Percentiles rank a stretch among this genome's conserved stretches.
These are phyloP conservation scores for Leonotis leonurus DNA, from an alignment of 257 asterid species.

Conservation along the genomic window DNA sequence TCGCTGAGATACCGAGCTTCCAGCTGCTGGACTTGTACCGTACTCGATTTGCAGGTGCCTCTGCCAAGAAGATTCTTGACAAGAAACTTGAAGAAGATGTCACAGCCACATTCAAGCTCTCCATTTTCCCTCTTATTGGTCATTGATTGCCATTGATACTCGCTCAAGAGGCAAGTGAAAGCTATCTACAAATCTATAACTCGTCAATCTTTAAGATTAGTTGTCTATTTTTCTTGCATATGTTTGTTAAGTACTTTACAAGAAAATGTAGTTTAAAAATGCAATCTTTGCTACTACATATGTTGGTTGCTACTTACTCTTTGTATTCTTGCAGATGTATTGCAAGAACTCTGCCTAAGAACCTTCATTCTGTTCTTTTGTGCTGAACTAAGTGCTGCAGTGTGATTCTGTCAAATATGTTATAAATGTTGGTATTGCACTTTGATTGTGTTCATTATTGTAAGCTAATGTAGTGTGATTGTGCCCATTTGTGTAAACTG, in stretches of 20 bases:
- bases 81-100: conserved; percentile 5
- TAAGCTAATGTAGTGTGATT: neutral
- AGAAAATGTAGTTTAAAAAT: no score
- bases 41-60: conserved; percentile 4
- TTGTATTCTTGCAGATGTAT: neutral
- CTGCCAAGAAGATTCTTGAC: conserved; percentile 17
- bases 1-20: conserved; percentile 25
- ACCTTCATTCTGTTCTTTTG: no score
- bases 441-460: neutral
- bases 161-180: neutral
- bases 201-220: neutral
- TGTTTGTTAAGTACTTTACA: no score
- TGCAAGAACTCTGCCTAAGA: neutral
- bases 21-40: conserved; percentile 18
- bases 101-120: conserved; percentile 15
- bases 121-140: conserved; percentile 20
- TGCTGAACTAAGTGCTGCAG: no score
- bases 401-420: no score
- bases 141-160: neutral
- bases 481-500: neutral
- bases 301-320: no score
- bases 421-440: neutral
- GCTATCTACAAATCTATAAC: neutral
- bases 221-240: no score
- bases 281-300: no score